These are phyloP conservation scores for Phytophthora rubi DNA, from an alignment of 352 stramenopile species.

Conservation along the genomic window DNA sequence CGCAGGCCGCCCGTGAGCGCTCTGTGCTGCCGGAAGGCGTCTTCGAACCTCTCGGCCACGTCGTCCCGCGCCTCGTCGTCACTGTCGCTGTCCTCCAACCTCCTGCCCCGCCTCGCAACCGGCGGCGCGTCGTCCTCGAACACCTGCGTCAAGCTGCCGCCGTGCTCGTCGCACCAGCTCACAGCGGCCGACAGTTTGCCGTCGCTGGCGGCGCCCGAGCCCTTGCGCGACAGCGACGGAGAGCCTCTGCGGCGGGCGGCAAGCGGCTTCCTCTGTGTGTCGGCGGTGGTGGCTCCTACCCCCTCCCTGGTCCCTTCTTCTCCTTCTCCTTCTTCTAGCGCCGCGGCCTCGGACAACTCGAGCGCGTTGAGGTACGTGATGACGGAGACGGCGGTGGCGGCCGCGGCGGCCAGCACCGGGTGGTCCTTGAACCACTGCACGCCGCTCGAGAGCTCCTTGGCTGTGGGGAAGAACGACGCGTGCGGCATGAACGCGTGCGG, in stretches of 20 bases:
- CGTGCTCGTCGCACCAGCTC: slow-evolving; percentile 86
- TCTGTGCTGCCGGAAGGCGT: slow-evolving; percentile 25
- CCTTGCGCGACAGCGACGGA: slow-evolving; percentile 25
- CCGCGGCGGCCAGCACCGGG: slow-evolving; percentile 76
- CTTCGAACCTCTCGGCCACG: slow-evolving; percentile 25
- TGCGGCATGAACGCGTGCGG: slow-evolving; percentile 35
- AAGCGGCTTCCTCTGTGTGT: slow-evolving; percentile 4
- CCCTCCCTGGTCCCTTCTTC: slow-evolving; percentile 3
- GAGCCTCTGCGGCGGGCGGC: slow-evolving; percentile 17
- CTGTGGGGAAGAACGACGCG: slow-evolving; percentile 86
- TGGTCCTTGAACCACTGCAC: slow-evolving; percentile 90
- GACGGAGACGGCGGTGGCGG: slow-evolving; percentile 81
- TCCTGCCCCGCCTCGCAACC: background rate
- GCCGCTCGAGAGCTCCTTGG: slow-evolving; percentile 83
- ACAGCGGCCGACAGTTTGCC: slow-evolving; percentile 66
- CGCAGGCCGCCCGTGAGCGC: slow-evolving; percentile 14
- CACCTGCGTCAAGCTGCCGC: slow-evolving; percentile 77
- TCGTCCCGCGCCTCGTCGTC: slow-evolving; percentile 38
- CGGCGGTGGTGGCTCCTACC: no score
- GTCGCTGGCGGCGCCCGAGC: slow-evolving; percentile 33
- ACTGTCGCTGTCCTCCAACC: slow-evolving; percentile 39
- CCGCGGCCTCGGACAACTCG: slow-evolving; percentile 32
- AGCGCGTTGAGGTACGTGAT: slow-evolving; percentile 83
- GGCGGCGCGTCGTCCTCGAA: slow-evolving; percentile 53
- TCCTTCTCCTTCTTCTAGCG: background rate